A percentile compares a stretch with the other conserved stretches of the same genome.
These are phyloP conservation scores for Eucalyptus cloeziana DNA, from an alignment of 345 rosid species.

Conservation along the genomic window DNA sequence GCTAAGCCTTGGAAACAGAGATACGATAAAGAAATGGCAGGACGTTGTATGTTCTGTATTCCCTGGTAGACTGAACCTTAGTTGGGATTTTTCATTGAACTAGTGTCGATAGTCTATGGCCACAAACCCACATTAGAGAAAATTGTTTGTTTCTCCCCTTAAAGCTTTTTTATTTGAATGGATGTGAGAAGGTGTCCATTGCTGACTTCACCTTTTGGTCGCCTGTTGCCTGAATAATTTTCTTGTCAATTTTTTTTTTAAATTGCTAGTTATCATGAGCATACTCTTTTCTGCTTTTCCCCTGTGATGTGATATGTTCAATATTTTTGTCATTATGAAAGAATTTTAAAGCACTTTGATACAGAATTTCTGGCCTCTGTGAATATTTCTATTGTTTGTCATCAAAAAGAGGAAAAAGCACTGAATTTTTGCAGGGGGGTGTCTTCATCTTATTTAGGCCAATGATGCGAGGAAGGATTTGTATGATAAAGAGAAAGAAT, in stretches of 20 bases:
- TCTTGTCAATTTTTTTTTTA: not conserved
- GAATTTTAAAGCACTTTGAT: not conserved
- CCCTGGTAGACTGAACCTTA: not conserved
- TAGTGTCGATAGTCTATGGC: not conserved
- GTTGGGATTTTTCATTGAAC: not conserved
- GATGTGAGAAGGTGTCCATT: not conserved
- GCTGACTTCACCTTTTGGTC: not conserved
- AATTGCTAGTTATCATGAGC: not conserved
- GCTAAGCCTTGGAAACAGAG: slow-evolving; percentile 81
- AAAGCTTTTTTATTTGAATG: not conserved
- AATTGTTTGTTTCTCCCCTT: not conserved
- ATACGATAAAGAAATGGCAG: slow-evolving; percentile 94
- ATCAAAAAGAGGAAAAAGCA: not conserved
- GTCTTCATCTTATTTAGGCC: slow-evolving; percentile 30
- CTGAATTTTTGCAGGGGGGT: not conserved
- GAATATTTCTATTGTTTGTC: not conserved
- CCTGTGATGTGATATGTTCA: not conserved
- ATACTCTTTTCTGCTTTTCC: not conserved
- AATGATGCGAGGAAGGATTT: slow-evolving; percentile 85
- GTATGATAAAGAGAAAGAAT: slow-evolving; percentile 73
- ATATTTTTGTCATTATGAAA: not conserved
- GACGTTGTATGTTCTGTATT: slow-evolving; percentile 45
- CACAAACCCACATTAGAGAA: not conserved
- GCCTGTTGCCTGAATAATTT: not conserved
- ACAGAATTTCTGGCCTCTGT: not conserved